Base-by-base conservation (phyloP, 1,284 basidiomycete species). In the Irpex lacteus region DNA sequence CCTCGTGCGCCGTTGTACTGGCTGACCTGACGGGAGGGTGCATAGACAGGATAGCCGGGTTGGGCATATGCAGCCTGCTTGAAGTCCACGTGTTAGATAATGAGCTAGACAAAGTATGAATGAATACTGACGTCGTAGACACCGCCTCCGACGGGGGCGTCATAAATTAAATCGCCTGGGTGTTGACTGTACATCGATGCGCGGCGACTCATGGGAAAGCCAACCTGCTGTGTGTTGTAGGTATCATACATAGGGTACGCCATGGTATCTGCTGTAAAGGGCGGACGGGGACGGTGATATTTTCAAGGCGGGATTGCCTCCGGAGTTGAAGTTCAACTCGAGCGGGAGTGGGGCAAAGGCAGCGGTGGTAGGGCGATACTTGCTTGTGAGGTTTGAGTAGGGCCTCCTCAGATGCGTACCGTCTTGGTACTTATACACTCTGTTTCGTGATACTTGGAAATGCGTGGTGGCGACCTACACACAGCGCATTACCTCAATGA, bases 181-280 rank as follows among this genome's bases (percentile, higher is more conserved):
- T 68, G 47, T 61, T 70, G 47, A 63, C 69, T 15, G 66, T 70
- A 66, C 70, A 73, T 65, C 62, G 73, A 68, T 60, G 69, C 64
- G 62, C 74, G 68, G 36, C 73, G 68, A 50, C 68, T 63, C 9
- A 74, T 67, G 47, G 75, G 71, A 59, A 74, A 71, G 19, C 70
- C 72, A 69, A 75, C 67, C 69, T 72, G 68, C 67, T 64, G 60
- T 21, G 55, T 40, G 71, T 71, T 65, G 72, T 74, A 73, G 32
- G 70, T 66, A 55, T 78, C 76, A 69, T 78, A 78, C 36, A 73
- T 70, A 47, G 75, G 69, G 67, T 77, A 79, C 50, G 77, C 74
- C 73, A 79, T 77, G 26, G 69, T 53, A 5, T 56, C 54, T 34
- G 32, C 32, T 34, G 54, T 13, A 56, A 32, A n/a, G 26, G 15